Base-by-base conservation (phyloP, 1,139 yeast species). In the Lodderomyces elongisporus region DNA sequence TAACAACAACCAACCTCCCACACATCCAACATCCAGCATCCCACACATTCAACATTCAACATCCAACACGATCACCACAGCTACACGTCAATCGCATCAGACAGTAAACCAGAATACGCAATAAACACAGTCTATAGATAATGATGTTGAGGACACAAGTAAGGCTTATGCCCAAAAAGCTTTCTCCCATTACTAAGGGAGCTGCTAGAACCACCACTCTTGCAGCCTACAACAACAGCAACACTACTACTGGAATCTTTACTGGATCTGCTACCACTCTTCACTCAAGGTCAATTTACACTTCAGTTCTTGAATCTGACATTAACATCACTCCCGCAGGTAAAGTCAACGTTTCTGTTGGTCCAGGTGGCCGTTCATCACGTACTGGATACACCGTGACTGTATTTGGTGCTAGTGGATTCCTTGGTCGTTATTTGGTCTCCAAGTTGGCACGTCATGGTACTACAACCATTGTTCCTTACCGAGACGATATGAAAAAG, bases 321-420 rank as follows among this genome's bases (percentile, higher is more conserved):
- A 65, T 85, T 50, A 80, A 82, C 60, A 78, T 85, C 57, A 81
- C 93, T 41, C 70, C 78, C 46, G 67, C 71, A 37, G 95, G 95
- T 25, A 84, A 85, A 53, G 80, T 87, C 28, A 70, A 78, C 47
- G 56, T 82, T 34, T 59, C 84, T 15, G 69, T 70, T 26, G 95
- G 95, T 40, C 62, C 77, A 32, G 94, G 94, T 29, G 95, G 95
- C 27, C 73, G 87, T 43, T 82, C 94, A 7, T 85, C 95, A 25
- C 74, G 94, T 65, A 80, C 91, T n/a, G 95, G 95, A 2, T 84
- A 79, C 62, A 84, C 91, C 5, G 95, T 91, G 18, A 85, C 95
- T 5, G 91, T 85, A 3, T 85, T 85, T 51, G 95, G 95, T 9
- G 88, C 85, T 23, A 62, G 78, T 34, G 95, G 95, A 1, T 79